A percentile compares a stretch with the other conserved stretches of the same genome.
Evolutionary conservation across 345 rosid genomes (phyloP).

Genomic region (Cardamine chenopodiifolia): DNA sequence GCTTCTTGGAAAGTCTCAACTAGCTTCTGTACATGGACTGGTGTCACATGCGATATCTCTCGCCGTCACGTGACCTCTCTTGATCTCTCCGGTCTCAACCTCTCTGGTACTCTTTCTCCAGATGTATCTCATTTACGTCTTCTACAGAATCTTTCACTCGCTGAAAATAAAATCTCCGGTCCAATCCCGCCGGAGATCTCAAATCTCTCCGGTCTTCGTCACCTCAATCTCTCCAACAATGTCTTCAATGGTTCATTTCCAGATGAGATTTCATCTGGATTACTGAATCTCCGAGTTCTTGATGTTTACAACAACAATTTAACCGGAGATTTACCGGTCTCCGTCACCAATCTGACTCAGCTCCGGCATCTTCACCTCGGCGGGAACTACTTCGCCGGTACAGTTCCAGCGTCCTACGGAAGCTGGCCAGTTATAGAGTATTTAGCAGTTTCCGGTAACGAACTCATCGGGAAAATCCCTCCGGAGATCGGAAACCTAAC

Average conservation of each 20-base stretch:
- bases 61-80: slow-evolving; percentile 64
- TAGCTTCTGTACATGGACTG: slow-evolving; percentile 60
- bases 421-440: slow-evolving; percentile 71
- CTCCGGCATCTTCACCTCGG: slow-evolving; percentile 85
- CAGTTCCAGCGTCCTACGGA: slow-evolving; percentile 76
- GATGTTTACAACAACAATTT: slow-evolving; percentile 93
- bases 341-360: slow-evolving; percentile 63
- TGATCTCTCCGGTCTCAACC: slow-evolving; percentile 66
- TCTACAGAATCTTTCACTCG: slow-evolving; percentile 64
- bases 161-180: slow-evolving; percentile 64
- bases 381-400: slow-evolving; percentile 76
- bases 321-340: slow-evolving; percentile 70
- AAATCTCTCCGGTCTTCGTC: slow-evolving; percentile 57
- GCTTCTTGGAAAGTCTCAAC: slow-evolving; percentile 66
- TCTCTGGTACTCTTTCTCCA: slow-evolving; percentile 69
- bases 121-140: slow-evolving; percentile 61
- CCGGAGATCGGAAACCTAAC: slow-evolving; percentile 75
- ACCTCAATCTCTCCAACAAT: slow-evolving; percentile 77
- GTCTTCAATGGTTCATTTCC: slow-evolving; percentile 79
- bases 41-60: slow-evolving; percentile 72
- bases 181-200: slow-evolving; percentile 71
- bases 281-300: slow-evolving; percentile 67
- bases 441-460: slow-evolving; percentile 79
- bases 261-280: slow-evolving; percentile 50
- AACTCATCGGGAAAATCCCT: slow-evolving; percentile 69